Conservation (phyloP, 306 rosid species). For the Abrus pulchellus region DNA sequence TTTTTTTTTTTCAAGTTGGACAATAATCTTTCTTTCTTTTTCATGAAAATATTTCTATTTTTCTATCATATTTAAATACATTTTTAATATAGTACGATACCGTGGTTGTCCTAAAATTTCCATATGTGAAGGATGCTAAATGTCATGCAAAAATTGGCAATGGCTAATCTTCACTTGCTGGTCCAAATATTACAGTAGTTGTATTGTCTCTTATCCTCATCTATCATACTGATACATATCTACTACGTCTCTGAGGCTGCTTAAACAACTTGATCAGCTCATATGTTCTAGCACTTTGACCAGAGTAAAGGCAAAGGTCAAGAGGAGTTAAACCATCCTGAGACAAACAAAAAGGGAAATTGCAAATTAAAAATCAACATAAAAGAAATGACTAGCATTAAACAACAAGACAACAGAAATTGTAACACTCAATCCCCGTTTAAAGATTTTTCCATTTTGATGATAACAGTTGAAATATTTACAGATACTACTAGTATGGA, state of each 20-base stretch:
- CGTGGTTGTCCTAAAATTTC: constrained; percentile 21
- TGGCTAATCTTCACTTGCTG: constrained; percentile 29
- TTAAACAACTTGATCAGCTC: constrained; percentile 88
- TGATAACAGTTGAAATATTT: background rate
- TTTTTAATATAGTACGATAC: constrained; percentile 22
- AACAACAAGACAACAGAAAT: constrained; percentile 6
- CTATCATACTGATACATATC: background rate
- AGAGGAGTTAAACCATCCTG: constrained; percentile 93
- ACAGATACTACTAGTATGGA: constrained; percentile 5
- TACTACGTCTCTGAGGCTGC: constrained; percentile 57
- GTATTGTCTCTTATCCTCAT: constrained; percentile 17
- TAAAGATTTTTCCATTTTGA: constrained; percentile 1
- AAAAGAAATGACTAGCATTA: background rate
- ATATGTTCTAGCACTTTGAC: constrained; percentile 69
- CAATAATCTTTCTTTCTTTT: background rate
- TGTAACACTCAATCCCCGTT: constrained; percentile 3
- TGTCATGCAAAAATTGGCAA: constrained; percentile 35
- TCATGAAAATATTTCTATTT: constrained; percentile 6
- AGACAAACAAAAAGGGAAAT: constrained; percentile 40
- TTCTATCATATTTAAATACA: constrained; percentile 21
- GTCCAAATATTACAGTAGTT: constrained; percentile 12
- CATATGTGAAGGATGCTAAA: background rate
- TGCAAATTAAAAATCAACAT: constrained; percentile 5
- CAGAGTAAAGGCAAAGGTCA: constrained; percentile 83
- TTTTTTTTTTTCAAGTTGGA: no score